Evolutionary conservation across 2,329 filamentous ascomycete genomes (phyloP).

Genomic region (Ophiostoma sp.): DNA sequence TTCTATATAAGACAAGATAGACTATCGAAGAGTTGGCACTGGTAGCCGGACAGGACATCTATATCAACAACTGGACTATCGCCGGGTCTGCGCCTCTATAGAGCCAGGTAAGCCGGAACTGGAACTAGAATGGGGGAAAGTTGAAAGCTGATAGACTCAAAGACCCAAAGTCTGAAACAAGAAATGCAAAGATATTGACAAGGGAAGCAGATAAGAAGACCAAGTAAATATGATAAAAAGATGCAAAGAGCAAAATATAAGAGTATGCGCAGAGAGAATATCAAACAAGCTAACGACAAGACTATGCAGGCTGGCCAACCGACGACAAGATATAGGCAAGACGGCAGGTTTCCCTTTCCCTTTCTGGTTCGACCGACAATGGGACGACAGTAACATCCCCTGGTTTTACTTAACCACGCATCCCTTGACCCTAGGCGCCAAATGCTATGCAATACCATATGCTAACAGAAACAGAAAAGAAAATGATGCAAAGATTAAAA

Average conservation of each 20-base stretch:
- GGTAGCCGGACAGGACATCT: neutral
- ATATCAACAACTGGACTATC: slow-evolving; percentile 1
- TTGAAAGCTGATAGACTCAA: no score
- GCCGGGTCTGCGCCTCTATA: neutral
- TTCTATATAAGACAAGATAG: slow-evolving; percentile 3
- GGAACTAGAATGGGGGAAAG: neutral
- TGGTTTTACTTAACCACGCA: neutral
- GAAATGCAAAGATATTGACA: neutral
- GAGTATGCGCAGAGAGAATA: neutral
- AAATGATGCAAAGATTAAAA: slow-evolving; percentile 2
- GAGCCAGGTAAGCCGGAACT: neutral
- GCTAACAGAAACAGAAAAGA: slow-evolving; percentile 12
- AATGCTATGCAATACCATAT: slow-evolving; percentile 19
- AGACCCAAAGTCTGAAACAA: neutral
- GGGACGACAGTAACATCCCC: slow-evolving; percentile 2
- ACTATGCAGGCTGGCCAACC: slow-evolving; percentile 3
- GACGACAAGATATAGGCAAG: neutral
- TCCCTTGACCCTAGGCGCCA: slow-evolving; percentile 16
- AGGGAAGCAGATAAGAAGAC: neutral
- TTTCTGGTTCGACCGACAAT: neutral
- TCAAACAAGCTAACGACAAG: neutral
- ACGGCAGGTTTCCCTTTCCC: neutral
- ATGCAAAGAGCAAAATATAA: neutral
- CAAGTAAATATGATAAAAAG: neutral
- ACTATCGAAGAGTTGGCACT: neutral